A percentile compares a stretch with the other conserved stretches of the same genome.
These are phyloP conservation scores for Aspergillus saccharolyticus DNA, from an alignment of 495 filamentous ascomycete species.

Conservation along the genomic window DNA sequence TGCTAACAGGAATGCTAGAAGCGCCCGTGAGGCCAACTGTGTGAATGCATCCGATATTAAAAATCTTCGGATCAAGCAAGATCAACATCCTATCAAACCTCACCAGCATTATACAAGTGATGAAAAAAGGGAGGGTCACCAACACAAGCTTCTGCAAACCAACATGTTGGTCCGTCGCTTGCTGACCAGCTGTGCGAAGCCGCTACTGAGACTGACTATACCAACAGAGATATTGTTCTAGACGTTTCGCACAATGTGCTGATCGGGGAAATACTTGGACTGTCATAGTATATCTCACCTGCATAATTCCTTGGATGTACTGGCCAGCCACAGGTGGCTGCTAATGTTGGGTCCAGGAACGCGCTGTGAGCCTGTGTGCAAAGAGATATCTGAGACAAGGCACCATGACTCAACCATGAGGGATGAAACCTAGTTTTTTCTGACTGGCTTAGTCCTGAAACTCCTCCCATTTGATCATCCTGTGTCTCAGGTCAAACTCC, in stretches of 20 bases:
- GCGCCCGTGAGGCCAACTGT: not conserved
- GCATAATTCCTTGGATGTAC: not conserved
- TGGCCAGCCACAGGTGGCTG: not conserved
- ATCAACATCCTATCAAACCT: not conserved
- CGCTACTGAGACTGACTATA: not conserved
- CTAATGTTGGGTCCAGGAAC: not conserved
- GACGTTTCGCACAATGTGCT: not conserved
- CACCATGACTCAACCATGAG: not conserved
- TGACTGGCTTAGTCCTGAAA: not conserved
- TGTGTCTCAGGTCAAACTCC: not conserved
- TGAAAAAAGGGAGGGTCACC: not conserved
- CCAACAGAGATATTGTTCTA: not conserved
- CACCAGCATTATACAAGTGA: not conserved
- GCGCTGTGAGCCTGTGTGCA: not conserved
- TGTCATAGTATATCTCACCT: not conserved
- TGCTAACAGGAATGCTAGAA: not conserved
- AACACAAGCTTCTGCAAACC: not conserved
- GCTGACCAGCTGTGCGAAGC: not conserved
- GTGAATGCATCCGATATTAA: not conserved
- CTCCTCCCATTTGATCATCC: conserved; percentile 5
- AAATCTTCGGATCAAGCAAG: too few species aligned
- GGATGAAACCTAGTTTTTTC: too few species aligned
- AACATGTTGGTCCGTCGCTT: conserved; percentile 2
- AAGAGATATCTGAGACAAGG: not conserved
- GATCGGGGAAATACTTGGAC: not conserved